A percentile compares a stretch with the other conserved stretches of the same genome.
These are phyloP conservation scores for Tuber borchii DNA, from an alignment of 495 filamentous ascomycete genomes.

Conservation along the genomic window DNA sequence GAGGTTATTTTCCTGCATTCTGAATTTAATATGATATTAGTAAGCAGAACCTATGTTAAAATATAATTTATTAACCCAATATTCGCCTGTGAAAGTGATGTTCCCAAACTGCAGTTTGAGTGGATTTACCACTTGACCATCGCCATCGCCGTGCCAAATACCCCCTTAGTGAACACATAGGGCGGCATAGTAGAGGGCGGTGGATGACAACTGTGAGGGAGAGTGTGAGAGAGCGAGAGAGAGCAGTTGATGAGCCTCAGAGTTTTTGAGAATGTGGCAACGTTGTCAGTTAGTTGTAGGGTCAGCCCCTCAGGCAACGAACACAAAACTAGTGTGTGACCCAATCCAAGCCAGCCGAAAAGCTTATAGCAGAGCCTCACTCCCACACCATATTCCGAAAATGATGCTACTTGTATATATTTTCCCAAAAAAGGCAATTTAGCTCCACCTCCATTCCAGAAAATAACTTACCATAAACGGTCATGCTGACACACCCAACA, in stretches of 20 bases:
- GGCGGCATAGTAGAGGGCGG: neutral
- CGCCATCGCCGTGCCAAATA: no score
- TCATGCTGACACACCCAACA: neutral
- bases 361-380: neutral
- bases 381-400: neutral
- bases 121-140: no score
- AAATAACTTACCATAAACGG: neutral
- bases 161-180: neutral
- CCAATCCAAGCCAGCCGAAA: neutral
- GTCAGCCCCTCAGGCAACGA: no score
- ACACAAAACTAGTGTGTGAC: no score
- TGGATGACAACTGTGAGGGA: neutral
- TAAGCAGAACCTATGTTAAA: no score
- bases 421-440: neutral
- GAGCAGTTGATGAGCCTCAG: neutral
- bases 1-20: no score
- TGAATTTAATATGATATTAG: no score
- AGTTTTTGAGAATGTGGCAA: neutral
- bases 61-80: no score
- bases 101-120: no score
- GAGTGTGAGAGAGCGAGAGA: neutral
- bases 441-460: neutral
- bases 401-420: neutral
- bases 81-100: no score
- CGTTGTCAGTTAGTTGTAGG: neutral